Base-by-base conservation (phyloP, 208 protist species). In the Leptomonas pyrrhocoris region DNA sequence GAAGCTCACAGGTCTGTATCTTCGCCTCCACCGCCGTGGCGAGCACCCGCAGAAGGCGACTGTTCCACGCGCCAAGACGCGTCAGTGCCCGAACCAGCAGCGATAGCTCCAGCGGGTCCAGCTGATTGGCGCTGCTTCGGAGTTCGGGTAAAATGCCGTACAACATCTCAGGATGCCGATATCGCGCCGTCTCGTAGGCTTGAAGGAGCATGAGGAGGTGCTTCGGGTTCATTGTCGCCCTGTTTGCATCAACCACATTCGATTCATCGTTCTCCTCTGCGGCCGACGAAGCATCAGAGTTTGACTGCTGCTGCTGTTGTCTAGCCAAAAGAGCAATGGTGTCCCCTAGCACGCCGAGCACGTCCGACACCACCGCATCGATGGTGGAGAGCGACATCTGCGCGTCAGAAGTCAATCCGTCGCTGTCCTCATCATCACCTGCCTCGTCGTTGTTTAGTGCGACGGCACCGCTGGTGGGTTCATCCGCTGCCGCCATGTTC, bases 181-280 rank as follows among this genome's bases (percentile, higher is more conserved):
- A 51, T 71, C 68, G 38, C 8, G 81, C 78, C 19, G 63, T 71
- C 53, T 92, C 90, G 67, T 89, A 93, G 36, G 76, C 80, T 69
- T 89, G 90, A 3, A 95, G 62, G n/a, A 95, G 81, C 77, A 95
- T 92, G n/a, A 95, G 70, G 27, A 92, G 57, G 21, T 89, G 58
- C 57, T 93, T 86, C 0, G 88, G 84, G 28, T 73, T 60, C 68
- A 88, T 62, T 28, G 58, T 36, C 8, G 46, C 16, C 16, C 19
- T 25, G 2, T 19, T 5, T 19, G 0, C 15, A 25, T 34, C 50
- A 36, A 30, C 21, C 36, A 15, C 57, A 3, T 8, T 16, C 5
- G 23, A 2, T 21, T 34, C 23, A 23, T 19, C 16, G 0, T 6
- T 0, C 7, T n/a, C 42, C 0, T 61, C 43, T 48, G 16, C 5